phyloP scores from a whole-genome alignment of 768 basidiomycete species.

The Inosperma sp. region DNA sequence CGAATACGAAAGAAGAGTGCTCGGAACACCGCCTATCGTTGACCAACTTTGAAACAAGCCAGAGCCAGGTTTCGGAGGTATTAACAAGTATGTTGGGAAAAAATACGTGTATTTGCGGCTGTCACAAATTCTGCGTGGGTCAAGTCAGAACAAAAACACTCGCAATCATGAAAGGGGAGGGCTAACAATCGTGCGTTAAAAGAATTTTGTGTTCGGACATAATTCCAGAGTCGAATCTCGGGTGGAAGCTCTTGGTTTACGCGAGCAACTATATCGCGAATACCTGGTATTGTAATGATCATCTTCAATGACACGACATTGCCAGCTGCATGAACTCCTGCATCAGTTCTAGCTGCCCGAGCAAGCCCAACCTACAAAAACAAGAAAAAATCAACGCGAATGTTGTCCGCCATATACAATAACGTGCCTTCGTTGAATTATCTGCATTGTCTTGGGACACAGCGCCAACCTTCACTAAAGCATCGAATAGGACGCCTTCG shows the following conservation, averaged over 20 bases:
- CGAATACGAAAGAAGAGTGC: slow-evolving; percentile 18
- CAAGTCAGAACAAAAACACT: slow-evolving; percentile 1
- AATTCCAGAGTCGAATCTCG: slow-evolving; percentile 90
- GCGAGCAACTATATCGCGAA: slow-evolving; percentile 61
- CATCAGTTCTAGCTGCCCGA: slow-evolving; percentile 92
- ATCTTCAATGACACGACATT: slow-evolving; percentile 91
- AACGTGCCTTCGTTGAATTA: slow-evolving; percentile 62
- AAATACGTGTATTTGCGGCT: slow-evolving; percentile 97
- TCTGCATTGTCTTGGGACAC: slow-evolving; percentile 94
- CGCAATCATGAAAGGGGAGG: slow-evolving; percentile 4
- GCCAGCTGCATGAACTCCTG: slow-evolving; percentile 95
- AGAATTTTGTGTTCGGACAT: slow-evolving; percentile 74
- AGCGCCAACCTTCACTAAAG: slow-evolving; percentile 83
- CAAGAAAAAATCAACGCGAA: neutral
- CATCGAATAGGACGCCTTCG: slow-evolving; percentile 84
- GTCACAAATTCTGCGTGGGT: slow-evolving; percentile 67
- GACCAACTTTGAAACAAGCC: slow-evolving; percentile 47
- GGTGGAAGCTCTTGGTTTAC: slow-evolving; percentile 88
- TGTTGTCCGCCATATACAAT: neutral
- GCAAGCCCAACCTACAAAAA: slow-evolving; percentile 67
- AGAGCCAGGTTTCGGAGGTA: slow-evolving; percentile 81
- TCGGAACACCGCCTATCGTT: slow-evolving; percentile 26
- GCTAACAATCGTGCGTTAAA: slow-evolving; percentile 74
- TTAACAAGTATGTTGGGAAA: slow-evolving; percentile 87
- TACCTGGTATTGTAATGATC: slow-evolving; percentile 71